Evolutionary conservation across 2,329 filamentous ascomycete genomes (phyloP), one percentile per base, ranked within the genome.

Genomic region (Tolypocladium pustulatum): DNA sequence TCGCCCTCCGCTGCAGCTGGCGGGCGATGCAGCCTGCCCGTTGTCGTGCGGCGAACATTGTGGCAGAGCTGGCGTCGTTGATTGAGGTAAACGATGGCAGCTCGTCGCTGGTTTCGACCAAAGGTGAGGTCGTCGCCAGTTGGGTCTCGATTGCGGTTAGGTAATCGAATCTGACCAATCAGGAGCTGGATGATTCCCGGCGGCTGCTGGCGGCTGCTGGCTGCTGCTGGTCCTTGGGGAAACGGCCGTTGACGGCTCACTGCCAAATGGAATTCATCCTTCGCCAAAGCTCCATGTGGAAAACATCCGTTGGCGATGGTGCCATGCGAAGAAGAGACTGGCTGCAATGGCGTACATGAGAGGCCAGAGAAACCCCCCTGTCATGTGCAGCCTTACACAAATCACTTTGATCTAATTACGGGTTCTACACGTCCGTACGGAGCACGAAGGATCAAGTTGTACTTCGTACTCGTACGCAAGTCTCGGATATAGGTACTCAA

Each of bases 1-100:
- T 69, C 63, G 69, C 66, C 60, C 72, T 67, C 60, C 71, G 67
- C 65, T 70, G 69, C 62, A 74, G 67, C 65, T 71, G 71, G 60
- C 72, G 70, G 60, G 71, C 71, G 52, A 70, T 61, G 56, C 66
- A 68, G 68, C 69, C 71, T 68, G 69, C 75, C 71, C 76, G 73
- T 67, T 76, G 76, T 73, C 78, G 75, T 71, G 73, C 71, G 63
- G 72, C 71, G 65, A 74, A 68, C 74, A 76, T 76, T 58, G 65
- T 72, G 66, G 63, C 64, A 62, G 63, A 60, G 60, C 64, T 63
- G 63, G 61, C 60, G 65, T 66, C 66, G 68, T 71, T 69, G 70
- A 70, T 73, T 68, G 67, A 59, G 62, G 62, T 59, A 64, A 59
- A 69, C 63, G 64, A 67, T 52, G 58, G 55, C 40, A 55, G 64